These are phyloP conservation scores for Aspergillus panamensis DNA, from an alignment of 495 filamentous ascomycete genomes.

Conservation along the genomic window DNA sequence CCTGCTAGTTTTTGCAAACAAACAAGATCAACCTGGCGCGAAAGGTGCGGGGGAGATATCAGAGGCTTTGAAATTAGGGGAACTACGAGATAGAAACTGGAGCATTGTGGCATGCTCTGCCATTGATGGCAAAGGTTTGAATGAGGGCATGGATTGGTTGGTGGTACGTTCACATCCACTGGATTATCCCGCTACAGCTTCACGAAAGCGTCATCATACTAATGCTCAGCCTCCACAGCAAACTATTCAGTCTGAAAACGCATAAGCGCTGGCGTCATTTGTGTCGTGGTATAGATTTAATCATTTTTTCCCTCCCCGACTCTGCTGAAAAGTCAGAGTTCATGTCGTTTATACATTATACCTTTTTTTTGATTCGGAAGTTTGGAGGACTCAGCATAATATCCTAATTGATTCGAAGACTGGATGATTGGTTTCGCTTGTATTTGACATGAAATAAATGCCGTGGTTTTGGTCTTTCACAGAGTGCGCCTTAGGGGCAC, in stretches of 20 bases:
- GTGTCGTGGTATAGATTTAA: slow-evolving; percentile 37
- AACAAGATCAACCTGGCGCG: slow-evolving; percentile 96
- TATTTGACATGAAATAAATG: slow-evolving; percentile 7
- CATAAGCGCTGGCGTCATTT: slow-evolving; percentile 39
- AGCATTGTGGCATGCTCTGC: slow-evolving; percentile 97
- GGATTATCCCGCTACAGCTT: background rate
- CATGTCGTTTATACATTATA: slow-evolving; percentile 41
- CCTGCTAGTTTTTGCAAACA: slow-evolving; percentile 94
- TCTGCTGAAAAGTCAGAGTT: slow-evolving; percentile 11
- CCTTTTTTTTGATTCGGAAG: slow-evolving; percentile 31
- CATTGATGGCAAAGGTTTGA: slow-evolving; percentile 89
- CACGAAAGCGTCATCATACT: slow-evolving; percentile 12
- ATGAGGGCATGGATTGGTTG: slow-evolving; percentile 98
- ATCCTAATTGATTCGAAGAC: slow-evolving; percentile 34
- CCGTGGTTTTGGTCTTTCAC: slow-evolving; percentile 1
- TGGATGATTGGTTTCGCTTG: slow-evolving; percentile 12
- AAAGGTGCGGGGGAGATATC: slow-evolving; percentile 96
- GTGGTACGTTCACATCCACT: slow-evolving; percentile 61
- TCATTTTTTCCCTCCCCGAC: slow-evolving; percentile 34
- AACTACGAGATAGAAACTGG: slow-evolving; percentile 95
- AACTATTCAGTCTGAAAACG: slow-evolving; percentile 48
- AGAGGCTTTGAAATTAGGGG: slow-evolving; percentile 83
- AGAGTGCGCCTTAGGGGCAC: background rate
- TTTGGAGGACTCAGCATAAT: slow-evolving; percentile 35
- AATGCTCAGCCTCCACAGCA: slow-evolving; percentile 28